These are phyloP conservation scores for Podospora didyma DNA, from an alignment of 495 filamentous ascomycete genomes.

Conservation along the genomic window DNA sequence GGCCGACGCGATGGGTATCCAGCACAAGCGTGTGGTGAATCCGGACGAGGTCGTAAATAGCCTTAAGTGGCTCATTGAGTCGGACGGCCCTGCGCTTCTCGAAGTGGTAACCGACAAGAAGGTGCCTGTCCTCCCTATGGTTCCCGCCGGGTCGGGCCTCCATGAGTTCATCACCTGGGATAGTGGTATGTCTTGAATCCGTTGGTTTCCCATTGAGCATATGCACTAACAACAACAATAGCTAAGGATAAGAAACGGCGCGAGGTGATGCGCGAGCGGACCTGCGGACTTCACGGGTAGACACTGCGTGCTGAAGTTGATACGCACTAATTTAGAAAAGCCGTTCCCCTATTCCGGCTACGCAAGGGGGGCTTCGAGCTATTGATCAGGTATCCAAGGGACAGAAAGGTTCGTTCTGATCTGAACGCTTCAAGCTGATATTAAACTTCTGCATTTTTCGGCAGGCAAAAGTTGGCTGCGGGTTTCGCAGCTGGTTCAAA, in stretches of 20 bases:
- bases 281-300: slow-evolving; percentile 50
- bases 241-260: slow-evolving; percentile 72
- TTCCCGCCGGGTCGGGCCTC: slow-evolving; percentile 77
- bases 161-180: slow-evolving; percentile 96
- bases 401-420: neutral
- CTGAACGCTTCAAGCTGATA: neutral
- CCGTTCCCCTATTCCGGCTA: no score
- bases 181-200: slow-evolving; percentile 49
- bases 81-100: slow-evolving; percentile 71
- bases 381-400: neutral
- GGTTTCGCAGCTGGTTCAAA: neutral
- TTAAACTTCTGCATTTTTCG: slow-evolving; percentile 3
- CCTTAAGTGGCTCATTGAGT: slow-evolving; percentile 84
- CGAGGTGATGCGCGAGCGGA: slow-evolving; percentile 66
- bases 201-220: slow-evolving; percentile 10
- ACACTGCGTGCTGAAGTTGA: neutral
- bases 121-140: slow-evolving; percentile 98
- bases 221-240: slow-evolving; percentile 37
- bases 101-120: slow-evolving; percentile 71
- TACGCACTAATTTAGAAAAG: slow-evolving; percentile 5
- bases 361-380: neutral
- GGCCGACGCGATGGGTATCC: slow-evolving; percentile 76
- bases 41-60: slow-evolving; percentile 70
- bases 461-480: slow-evolving; percentile 2
- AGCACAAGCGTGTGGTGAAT: slow-evolving; percentile 59